Conservation (phyloP, 305 asterid genomes). For the Rubia tinctorum region DNA sequence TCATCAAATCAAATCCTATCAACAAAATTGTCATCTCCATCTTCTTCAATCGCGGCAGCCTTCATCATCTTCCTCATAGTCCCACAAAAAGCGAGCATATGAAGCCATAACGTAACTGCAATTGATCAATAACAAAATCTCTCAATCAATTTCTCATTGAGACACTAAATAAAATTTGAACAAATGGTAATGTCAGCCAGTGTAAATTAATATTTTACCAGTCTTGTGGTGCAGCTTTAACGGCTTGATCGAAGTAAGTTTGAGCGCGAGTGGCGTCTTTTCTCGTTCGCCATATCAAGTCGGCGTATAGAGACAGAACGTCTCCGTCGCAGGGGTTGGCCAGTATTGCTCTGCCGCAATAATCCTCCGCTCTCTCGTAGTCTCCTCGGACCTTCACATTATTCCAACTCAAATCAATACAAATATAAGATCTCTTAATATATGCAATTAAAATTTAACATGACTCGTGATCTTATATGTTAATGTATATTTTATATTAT, state of each 20-base stretch:
- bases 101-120: constrained; percentile 53
- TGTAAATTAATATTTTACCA: constrained; percentile 25
- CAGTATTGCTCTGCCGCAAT: constrained; percentile 51
- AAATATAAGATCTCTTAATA: background rate
- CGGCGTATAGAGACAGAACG: constrained; percentile 45
- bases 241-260: constrained; percentile 36
- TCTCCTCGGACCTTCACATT: constrained; percentile 34
- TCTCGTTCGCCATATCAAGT: constrained; percentile 39
- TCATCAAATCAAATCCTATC: background rate
- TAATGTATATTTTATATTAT: too few relatives aligned
- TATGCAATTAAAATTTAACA: too few relatives aligned
- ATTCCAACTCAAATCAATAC: background rate
- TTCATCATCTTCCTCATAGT: constrained; percentile 23
- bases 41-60: background rate
- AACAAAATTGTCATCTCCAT: background rate
- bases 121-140: background rate
- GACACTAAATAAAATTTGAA: too few relatives aligned
- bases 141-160: background rate
- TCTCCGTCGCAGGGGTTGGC: constrained; percentile 38
- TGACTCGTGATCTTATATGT: too few relatives aligned
- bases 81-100: constrained; percentile 65
- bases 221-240: constrained; percentile 41
- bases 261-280: constrained; percentile 43
- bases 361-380: constrained; percentile 42
- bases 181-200: too few relatives aligned